Evolutionary conservation across 2,329 filamentous ascomycete genomes (phyloP).

Genomic region (Daldinia sp.): DNA sequence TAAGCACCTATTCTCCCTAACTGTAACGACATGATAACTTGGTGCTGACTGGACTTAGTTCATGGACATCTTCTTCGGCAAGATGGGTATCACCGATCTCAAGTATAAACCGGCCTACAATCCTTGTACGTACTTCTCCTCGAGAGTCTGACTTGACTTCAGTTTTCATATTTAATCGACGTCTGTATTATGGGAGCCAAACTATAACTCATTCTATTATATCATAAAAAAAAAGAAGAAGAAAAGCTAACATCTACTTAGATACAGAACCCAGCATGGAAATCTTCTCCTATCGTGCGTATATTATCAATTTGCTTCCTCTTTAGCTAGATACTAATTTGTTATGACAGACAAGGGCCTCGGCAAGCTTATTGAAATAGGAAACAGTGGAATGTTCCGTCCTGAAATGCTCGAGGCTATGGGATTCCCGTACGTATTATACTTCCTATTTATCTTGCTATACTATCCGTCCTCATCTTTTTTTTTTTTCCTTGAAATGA

Average conservation of each 20-base stretch:
- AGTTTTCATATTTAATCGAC: not conserved
- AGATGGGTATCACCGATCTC: slow-evolving; percentile 87
- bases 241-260: slow-evolving; percentile 84
- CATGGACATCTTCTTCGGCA: slow-evolving; percentile 94
- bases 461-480: not conserved
- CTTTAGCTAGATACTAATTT: slow-evolving; percentile 1
- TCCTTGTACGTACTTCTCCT: slow-evolving; percentile 63
- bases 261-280: slow-evolving; percentile 94
- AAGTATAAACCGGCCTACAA: slow-evolving; percentile 97
- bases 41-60: slow-evolving; percentile 53
- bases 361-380: slow-evolving; percentile 93
- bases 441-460: not conserved
- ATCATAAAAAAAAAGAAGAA: not conserved
- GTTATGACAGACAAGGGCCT: slow-evolving; percentile 60
- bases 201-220: too few relatives aligned
- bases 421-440: slow-evolving; percentile 71
- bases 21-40: not conserved
- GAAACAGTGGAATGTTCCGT: slow-evolving; percentile 98
- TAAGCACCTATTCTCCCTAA: not conserved
- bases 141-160: not conserved
- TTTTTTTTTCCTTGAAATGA: not conserved
- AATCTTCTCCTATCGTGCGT: slow-evolving; percentile 83
- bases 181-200: too few relatives aligned
- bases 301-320: not conserved
- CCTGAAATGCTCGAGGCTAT: slow-evolving; percentile 97